Base-by-base conservation (phyloP, 2,329 filamentous ascomycete species). In the Dactylella cylindrospora region DNA sequence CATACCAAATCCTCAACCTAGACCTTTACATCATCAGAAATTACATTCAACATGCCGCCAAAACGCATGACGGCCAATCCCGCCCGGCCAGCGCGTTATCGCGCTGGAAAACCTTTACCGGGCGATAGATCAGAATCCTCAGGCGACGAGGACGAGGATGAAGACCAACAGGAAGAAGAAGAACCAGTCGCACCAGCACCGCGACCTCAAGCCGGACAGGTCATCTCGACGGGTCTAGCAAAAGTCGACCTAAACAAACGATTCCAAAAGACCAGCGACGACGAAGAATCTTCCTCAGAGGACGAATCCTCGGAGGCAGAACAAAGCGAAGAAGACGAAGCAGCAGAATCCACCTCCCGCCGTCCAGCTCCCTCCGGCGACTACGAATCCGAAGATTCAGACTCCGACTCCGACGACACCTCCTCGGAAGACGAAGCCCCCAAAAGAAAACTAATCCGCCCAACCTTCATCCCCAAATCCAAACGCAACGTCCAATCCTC, bases 41-140 rank as follows among this genome's bases (percentile, higher is more conserved):
- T 41, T 40, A 15, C 17, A 38, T 26, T 23, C 59, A 45, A 23
- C 8, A 70, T 69, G 68, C 84, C 86, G 64, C 82, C 84, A 9
- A 90, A 88, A 72, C 86, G 88, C 70, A 95, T 97, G 88, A 97
- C 91, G 65, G 90, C 90, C 65, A 95, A 96, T 71, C 90, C 88
- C 2, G 75, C 85, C 57, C 84, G 84, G 72, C 87, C 89, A 19
- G 82, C 84, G 67, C 86, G 93, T 54, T 86, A 96, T 70, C 84
- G 90, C 57, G 85, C 91, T 12, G 91, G 93, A 67, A 97, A 96
- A 73, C 77, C 84, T 12, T 76, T 78, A 44, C 69, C 77, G 29
- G 73, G 73, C 10, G 76, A 79, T 51, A 75, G 77, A 49, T 70
- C 71, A 3, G 76, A 74, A 5, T 77, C 75, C 2, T 75, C 75